These are phyloP conservation scores for Apophysomyces trapeziformis DNA, from an alignment of 371 early-diverging fungal species.

Conservation along the genomic window DNA sequence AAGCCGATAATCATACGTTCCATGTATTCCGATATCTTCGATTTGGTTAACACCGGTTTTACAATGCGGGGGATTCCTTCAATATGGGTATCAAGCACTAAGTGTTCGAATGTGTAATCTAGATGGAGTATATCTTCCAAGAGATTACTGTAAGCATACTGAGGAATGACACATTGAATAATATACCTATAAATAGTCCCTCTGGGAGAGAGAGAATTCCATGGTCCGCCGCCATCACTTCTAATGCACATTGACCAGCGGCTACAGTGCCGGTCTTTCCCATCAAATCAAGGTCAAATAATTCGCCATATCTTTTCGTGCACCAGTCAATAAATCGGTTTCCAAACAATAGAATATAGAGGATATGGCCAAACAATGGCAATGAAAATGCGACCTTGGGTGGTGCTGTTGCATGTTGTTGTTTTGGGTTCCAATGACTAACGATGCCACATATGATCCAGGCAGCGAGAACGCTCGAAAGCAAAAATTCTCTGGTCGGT, in stretches of 20 bases:
- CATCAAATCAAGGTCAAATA: conserved; percentile 29
- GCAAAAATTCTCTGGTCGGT: no score
- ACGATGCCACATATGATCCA: no score
- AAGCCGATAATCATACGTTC: conserved; percentile 6
- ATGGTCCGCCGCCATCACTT: conserved; percentile 31
- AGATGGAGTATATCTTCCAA: conserved; percentile 31
- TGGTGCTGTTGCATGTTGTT: conserved; percentile 14
- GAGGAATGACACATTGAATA: no score
- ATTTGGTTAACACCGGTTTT: conserved; percentile 24
- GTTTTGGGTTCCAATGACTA: no score
- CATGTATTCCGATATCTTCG: conserved; percentile 8
- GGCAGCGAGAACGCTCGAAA: no score
- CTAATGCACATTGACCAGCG: conserved; percentile 29
- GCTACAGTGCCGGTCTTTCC: conserved; percentile 31
- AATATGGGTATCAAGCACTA: conserved; percentile 23
- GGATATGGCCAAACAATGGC: conserved; percentile 38
- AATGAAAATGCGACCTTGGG: conserved; percentile 34
- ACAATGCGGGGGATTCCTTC: conserved; percentile 6
- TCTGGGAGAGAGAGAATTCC: conserved; percentile 28
- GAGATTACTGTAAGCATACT: neutral
- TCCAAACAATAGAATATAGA: conserved; percentile 24
- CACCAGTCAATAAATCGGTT: conserved; percentile 42
- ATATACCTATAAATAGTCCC: conserved; percentile 17
- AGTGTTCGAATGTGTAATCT: conserved; percentile 30
- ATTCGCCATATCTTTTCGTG: conserved; percentile 33